Evolutionary conservation across 768 basidiomycete genomes (phyloP).

Genomic region (Cystoderma amianthinum): DNA sequence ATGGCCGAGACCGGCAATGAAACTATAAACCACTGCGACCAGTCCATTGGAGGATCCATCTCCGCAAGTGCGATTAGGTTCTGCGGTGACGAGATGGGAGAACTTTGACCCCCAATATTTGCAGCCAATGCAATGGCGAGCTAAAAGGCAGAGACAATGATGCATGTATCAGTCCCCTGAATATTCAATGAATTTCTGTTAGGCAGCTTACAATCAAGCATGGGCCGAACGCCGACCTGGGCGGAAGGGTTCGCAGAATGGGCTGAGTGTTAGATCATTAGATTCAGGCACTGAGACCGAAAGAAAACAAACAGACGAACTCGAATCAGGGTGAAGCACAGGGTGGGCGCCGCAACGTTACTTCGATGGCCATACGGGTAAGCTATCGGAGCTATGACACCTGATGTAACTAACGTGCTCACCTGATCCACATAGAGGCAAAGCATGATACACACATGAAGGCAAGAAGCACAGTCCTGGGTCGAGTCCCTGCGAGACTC

Average conservation of each 20-base stretch:
- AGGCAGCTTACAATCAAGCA: slow-evolving; percentile 88
- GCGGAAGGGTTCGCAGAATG: slow-evolving; percentile 85
- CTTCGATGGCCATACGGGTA: slow-evolving; percentile 24
- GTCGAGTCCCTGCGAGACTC: slow-evolving; percentile 83
- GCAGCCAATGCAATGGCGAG: slow-evolving; percentile 96
- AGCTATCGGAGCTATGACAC: background rate
- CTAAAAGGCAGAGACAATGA: slow-evolving; percentile 28
- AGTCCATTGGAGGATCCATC: slow-evolving; percentile 83
- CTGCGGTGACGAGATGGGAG: slow-evolving; percentile 96
- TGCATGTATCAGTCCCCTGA: too few species aligned
- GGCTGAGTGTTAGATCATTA: slow-evolving; percentile 46
- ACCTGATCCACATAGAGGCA: slow-evolving; percentile 99
- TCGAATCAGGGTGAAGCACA: slow-evolving; percentile 93
- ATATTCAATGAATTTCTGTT: too few species aligned
- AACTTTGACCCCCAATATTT: slow-evolving; percentile 96
- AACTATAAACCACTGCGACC: slow-evolving; percentile 92
- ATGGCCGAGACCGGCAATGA: slow-evolving; percentile 85
- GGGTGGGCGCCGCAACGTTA: slow-evolving; percentile 95
- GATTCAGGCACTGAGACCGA: background rate
- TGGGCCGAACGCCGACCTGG: slow-evolving; percentile 80
- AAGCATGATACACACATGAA: slow-evolving; percentile 98
- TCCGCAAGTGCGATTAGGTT: slow-evolving; percentile 87
- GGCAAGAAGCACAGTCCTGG: slow-evolving; percentile 80
- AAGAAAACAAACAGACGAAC: slow-evolving; percentile 34
- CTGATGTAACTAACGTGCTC: slow-evolving; percentile 6